Evolutionary conservation across 352 stramenopile genomes (phyloP).

Genomic region (Phytopythium ostracodes): DNA sequence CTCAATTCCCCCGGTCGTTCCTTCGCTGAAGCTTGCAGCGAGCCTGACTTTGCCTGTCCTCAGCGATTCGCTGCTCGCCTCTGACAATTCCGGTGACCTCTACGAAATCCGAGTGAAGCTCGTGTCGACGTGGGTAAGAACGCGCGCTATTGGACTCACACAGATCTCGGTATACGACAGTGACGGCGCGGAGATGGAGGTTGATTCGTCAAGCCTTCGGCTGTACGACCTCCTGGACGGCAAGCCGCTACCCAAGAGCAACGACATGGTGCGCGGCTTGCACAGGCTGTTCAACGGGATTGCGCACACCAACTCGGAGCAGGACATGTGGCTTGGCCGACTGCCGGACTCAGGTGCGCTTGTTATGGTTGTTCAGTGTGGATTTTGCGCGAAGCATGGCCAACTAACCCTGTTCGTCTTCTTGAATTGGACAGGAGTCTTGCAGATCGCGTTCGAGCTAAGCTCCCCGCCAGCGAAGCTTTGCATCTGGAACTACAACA

Average conservation of each 20-base stretch:
- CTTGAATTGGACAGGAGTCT: slow-evolving; percentile 19
- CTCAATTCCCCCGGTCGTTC: slow-evolving; percentile 11
- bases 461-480: slow-evolving; percentile 44
- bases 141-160: slow-evolving; percentile 50
- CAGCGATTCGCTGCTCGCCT: not conserved
- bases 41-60: not conserved
- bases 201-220: slow-evolving; percentile 40
- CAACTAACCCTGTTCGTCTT: not conserved
- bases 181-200: slow-evolving; percentile 46
- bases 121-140: slow-evolving; percentile 65
- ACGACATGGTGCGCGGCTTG: slow-evolving; percentile 69
- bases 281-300: slow-evolving; percentile 53
- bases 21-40: slow-evolving; percentile 18
- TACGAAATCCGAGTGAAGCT: slow-evolving; percentile 58
- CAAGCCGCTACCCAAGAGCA: slow-evolving; percentile 42
- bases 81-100: not conserved
- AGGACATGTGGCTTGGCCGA: slow-evolving; percentile 75
- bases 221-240: slow-evolving; percentile 49
- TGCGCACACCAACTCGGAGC: slow-evolving; percentile 56
- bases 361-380: not conserved
- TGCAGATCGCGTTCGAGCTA: slow-evolving; percentile 58
- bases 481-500: slow-evolving; percentile 84
- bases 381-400: no score
- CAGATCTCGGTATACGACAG: slow-evolving; percentile 66
- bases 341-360: slow-evolving; percentile 37